Base-by-base conservation (phyloP, 2,329 filamentous ascomycete species). In the Lecanicillium sp. region DNA sequence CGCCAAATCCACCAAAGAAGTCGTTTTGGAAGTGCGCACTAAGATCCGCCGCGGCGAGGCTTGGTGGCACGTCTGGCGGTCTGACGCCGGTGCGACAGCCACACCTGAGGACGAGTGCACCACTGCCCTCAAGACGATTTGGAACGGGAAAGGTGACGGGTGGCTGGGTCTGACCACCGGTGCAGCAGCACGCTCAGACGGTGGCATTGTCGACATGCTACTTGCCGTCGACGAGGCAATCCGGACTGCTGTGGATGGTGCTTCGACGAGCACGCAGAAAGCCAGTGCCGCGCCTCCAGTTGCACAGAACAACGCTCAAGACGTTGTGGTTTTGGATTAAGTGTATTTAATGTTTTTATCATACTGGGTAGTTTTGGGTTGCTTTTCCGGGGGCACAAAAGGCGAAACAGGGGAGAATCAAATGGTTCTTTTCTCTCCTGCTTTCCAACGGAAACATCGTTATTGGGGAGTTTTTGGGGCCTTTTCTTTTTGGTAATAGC, bases 51-150 rank as follows among this genome's bases (percentile, higher is more conserved):
- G 64, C 28, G 70, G 68, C 17, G 60, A 65, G 32, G 52, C 63
- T 4, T 68, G 65, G 59, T 80, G 74, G 74, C 65, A 70, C 41
- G 53, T 77, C 4, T 60, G 57, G 45, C 65, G 66, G 4, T 45
- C 52, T 9, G 55, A 59, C 15, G 20, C 38, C 2, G 37, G 36
- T 27, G 36, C 37, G 9, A 37, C 41, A n/a, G 35, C 37, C 19
- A 44, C 51, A 11, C 30, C 43, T 7, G 43, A 56, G 20, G 61
- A 65, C 22, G 53, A 53, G 15, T 52, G 73, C 29, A 56, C 62
- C 41, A 47, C 48, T 32, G 55, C 60, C 5, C 54, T 76, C 39
- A 62, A 60, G 45, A 45, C 59, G 4, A 55, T 75, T 4, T 76
- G 71, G 64, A 56, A 63, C 12, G 51, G 56, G 12, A 59, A 54